Evolutionary conservation across 257 asterid species (phyloP), one percentile per base, ranked within the genome.

Genomic region (Fraxinus excelsior): DNA sequence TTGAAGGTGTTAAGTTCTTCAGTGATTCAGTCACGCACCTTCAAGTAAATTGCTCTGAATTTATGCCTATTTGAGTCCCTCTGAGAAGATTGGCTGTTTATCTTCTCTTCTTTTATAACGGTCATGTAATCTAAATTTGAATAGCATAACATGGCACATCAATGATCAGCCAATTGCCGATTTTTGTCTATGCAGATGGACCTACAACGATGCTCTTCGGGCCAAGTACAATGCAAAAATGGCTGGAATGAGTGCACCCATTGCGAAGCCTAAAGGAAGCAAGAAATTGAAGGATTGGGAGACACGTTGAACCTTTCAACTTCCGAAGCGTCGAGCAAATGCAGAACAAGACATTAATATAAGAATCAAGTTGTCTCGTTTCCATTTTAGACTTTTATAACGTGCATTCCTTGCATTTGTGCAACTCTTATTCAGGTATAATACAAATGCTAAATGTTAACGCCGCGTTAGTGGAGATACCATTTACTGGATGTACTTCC

Each of bases 201-300:
- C 97, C 21, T 88, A 84, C 86, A 93, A 92, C 31, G 97, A 91
- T 82, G 85, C 92, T 78, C 94, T 95, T 76, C 87, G 98, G 37
- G 91, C 90, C 56, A 95, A 93, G 81, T 95, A 93, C 84, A 92
- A 93, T 66, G 90, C 92, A 23, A 93, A 93, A 83, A 95, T 93
- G 98, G 99, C 97, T 76, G 99, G 96, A 73, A 87, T 90, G 88
- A 90, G 90, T 82, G 88, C 96, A 5, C 96, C 96, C 23, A 89
- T 95, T 31, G 89, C 83, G 32, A 95, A 87, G 80, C 99, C 97
- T 28, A 95, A 88, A 86, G 98, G 99, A 70, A 93, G 97, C 93
- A 95, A 89, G 90, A 95, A 93, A 78, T 38, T 93, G 85, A 91
- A 95, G 90, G 94, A 93, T 72, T 93, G 96, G 96, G 97, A 90